Evolutionary conservation across 1,284 basidiomycete species (phyloP).

Genomic region (Tilletia setariae): DNA sequence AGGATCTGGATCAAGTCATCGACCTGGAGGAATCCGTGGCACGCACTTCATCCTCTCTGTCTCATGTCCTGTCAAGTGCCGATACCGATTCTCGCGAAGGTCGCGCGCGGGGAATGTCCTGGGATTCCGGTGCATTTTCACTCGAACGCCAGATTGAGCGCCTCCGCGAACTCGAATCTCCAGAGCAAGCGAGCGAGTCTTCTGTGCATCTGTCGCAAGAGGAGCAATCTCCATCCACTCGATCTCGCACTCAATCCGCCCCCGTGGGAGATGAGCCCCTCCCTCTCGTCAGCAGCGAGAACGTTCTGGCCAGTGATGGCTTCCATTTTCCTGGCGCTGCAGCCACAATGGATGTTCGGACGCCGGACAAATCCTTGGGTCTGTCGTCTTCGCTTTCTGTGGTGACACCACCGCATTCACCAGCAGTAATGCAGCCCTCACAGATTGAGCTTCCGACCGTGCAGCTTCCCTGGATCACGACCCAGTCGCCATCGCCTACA

Average conservation of each 20-base stretch:
- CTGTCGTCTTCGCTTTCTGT: neutral
- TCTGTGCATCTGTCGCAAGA: neutral
- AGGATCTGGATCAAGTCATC: neutral
- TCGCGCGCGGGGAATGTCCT: neutral
- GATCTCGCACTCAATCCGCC: neutral
- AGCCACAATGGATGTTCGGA: neutral
- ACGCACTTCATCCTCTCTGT: neutral
- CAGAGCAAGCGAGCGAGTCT: neutral
- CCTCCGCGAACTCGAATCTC: neutral
- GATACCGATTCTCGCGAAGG: neutral
- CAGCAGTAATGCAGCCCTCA: neutral
- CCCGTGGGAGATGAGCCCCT: neutral
- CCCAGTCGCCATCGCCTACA: no score
- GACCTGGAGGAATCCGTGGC: neutral
- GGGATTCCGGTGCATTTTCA: constrained; percentile 2
- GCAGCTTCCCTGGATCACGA: no score
- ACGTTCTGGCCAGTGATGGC: neutral
- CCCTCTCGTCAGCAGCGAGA: no score
- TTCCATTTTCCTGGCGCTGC: neutral
- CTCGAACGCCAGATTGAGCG: constrained; percentile 7
- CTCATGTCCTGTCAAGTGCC: neutral
- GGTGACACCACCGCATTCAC: neutral
- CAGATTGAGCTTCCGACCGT: neutral
- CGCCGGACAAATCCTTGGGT: no score
- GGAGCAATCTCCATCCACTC: neutral